Evolutionary conservation across 129 eudicot species (phyloP).

Genomic region (Gnaphalium uliginosum): DNA sequence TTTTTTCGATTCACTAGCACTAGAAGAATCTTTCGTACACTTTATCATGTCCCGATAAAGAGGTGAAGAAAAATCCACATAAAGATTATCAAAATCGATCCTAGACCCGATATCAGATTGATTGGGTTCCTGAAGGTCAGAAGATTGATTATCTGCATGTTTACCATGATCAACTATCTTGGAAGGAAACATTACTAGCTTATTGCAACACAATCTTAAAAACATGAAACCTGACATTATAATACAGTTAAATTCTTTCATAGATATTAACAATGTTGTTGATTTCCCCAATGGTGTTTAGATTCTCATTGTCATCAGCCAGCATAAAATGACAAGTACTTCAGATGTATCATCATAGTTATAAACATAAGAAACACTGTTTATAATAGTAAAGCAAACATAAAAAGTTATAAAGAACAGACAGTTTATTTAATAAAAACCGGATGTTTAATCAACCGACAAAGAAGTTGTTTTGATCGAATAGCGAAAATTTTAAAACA

Average conservation of each 20-base stretch:
- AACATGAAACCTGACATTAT: neutral
- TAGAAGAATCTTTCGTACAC: neutral
- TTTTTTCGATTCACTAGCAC: slow-evolving; percentile 12
- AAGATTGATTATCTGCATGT: slow-evolving; percentile 11
- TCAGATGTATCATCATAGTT: neutral
- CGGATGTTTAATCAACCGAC: neutral
- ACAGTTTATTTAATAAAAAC: neutral
- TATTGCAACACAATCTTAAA: slow-evolving; percentile 4
- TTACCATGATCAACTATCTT: slow-evolving; percentile 9
- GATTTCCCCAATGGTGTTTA: slow-evolving; percentile 15
- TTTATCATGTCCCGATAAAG: slow-evolving; percentile 14
- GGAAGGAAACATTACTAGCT: slow-evolving; percentile 16
- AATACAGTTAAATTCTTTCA: neutral
- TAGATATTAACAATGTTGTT: neutral
- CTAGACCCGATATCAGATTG: neutral
- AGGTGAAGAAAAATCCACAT: slow-evolving; percentile 21
- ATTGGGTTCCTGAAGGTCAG: neutral
- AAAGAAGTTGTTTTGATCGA: neutral
- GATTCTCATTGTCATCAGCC: slow-evolving; percentile 6
- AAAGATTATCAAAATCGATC: neutral
- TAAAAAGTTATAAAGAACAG: slow-evolving; percentile 1
- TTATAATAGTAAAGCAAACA: neutral
- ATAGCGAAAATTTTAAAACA: neutral
- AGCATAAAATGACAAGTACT: slow-evolving; percentile 2
- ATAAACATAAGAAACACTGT: neutral